Percentiles rank a stretch among this genome's conserved stretches.
These are phyloP conservation scores for Sordaria brevicollis DNA, from an alignment of 495 filamentous ascomycete species.

Conservation along the genomic window DNA sequence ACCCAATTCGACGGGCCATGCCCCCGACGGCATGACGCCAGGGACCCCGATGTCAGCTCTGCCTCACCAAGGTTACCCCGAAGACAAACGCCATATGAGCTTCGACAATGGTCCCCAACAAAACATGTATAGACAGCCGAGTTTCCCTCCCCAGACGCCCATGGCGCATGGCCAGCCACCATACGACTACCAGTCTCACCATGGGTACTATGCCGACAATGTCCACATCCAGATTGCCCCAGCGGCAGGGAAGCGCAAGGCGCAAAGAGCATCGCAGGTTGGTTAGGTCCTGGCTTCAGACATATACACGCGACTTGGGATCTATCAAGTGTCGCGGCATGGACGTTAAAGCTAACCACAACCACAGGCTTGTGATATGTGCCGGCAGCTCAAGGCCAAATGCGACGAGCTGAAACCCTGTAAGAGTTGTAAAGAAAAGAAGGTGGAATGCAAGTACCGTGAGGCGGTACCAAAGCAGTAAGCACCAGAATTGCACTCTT, in stretches of 20 bases:
- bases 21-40: conserved; percentile 25
- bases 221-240: conserved; percentile 26
- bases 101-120: conserved; percentile 30
- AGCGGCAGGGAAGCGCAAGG: conserved; percentile 36
- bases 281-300: conserved; percentile 2
- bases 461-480: conserved; percentile 60
- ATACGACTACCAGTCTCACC: conserved; percentile 32
- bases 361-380: conserved; percentile 56
- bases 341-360: conserved; percentile 14
- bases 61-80: conserved; percentile 23
- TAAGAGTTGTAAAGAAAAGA: conserved; percentile 46
- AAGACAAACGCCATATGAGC: conserved; percentile 37
- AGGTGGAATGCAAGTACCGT: conserved; percentile 51
- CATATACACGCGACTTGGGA: not conserved
- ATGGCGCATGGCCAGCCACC: conserved; percentile 30
- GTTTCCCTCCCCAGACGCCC: conserved; percentile 36
- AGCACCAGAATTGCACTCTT: no score
- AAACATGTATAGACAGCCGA: conserved; percentile 30
- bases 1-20: conserved; percentile 33
- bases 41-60: conserved; percentile 22
- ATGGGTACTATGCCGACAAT: conserved; percentile 15
- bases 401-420: conserved; percentile 58
- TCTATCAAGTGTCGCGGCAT: not conserved
- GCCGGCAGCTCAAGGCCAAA: conserved; percentile 59
- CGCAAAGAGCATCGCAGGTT: conserved; percentile 42